Base-by-base conservation (phyloP, 257 asterid species). In the Solanum rostratum region DNA sequence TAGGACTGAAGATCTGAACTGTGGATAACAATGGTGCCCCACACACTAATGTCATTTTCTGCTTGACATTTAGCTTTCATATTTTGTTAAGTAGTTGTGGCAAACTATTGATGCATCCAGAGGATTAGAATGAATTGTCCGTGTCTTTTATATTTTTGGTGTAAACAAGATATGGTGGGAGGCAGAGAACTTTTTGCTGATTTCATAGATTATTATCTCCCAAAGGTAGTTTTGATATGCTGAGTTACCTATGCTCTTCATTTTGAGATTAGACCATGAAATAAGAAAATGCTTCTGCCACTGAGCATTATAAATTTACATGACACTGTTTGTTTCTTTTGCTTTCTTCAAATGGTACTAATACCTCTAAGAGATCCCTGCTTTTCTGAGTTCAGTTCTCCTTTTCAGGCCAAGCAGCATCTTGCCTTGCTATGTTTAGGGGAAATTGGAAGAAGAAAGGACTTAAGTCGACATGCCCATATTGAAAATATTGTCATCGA, bases 381-480 rank as follows among this genome's bases (percentile, higher is more conserved):
- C 55, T 74, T 74, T 74, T 74, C 82, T 78, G 49, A 78, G 27
- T 18, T 78, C 49, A 27, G 39, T 33, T 86, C 68, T 83, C 84
- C 39, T 69, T 88, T 84, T 39, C 83, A 97, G 99, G 97, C 96
- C 86, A 95, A 94, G 84, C 98, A 97, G 76, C 99, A 95, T 86
- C 98, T 97, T 57, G 90, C 99, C 84, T 89, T 97, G 89, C 94
- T 97, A 53, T 97, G 99, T 90, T 87, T 97, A 93, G 99, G 99
- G 76, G 99, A 95, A 93, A 91, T 97, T 81, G 99, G 99, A 87
- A 91, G 99, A 91, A 95, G 99, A 91, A 97, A 92, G 89, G 99
- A 97, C 90, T 86, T 97, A 69, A 97, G 99, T 86, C 88, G 93
- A 41, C 99, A 97, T 89, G 90, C 91, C 83, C 96, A 94, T 53